A percentile compares a stretch with the other conserved stretches of the same genome.
Conservation (phyloP, 805 yeast genomes). For the Hanseniaspora occidentalis region DNA sequence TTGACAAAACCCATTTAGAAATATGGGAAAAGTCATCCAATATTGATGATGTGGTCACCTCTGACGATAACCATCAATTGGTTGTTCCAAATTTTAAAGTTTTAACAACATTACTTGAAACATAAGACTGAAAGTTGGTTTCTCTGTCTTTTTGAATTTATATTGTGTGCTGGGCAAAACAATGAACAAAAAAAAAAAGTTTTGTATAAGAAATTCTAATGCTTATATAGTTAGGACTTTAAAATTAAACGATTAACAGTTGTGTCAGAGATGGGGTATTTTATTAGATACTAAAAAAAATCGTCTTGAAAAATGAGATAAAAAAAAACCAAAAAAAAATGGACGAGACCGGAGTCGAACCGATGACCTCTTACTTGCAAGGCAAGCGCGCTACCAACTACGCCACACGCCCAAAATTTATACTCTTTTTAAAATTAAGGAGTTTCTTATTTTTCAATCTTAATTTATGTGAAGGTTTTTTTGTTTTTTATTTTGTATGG, state of each 20-base stretch:
- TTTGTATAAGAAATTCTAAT: no score
- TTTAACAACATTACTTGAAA: slow-evolving; percentile 8
- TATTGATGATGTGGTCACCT: slow-evolving; percentile 12
- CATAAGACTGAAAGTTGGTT: not conserved
- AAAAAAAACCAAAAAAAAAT: not conserved
- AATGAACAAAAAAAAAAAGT: no score
- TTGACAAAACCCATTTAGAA: slow-evolving; percentile 13
- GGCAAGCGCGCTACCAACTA: slow-evolving; percentile 73
- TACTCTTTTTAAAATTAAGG: no score
- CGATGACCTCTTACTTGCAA: slow-evolving; percentile 68
- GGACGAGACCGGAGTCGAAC: slow-evolving; percentile 49
- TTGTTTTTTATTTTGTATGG: no score
- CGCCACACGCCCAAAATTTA: slow-evolving; percentile 30
- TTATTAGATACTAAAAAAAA: not conserved
- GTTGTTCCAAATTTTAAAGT: slow-evolving; percentile 17
- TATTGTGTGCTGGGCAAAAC: no score
- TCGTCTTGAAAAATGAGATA: not conserved
- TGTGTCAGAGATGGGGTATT: not conserved
- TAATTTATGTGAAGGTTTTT: no score
- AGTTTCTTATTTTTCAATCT: no score
- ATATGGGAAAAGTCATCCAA: slow-evolving; percentile 12
- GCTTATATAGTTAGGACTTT: no score
- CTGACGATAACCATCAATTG: slow-evolving; percentile 9
- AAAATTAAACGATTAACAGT: not conserved
- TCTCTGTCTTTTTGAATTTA: not conserved